Evolutionary conservation across 495 filamentous ascomycete species (phyloP).

Genomic region (Penicillium ucsense): DNA sequence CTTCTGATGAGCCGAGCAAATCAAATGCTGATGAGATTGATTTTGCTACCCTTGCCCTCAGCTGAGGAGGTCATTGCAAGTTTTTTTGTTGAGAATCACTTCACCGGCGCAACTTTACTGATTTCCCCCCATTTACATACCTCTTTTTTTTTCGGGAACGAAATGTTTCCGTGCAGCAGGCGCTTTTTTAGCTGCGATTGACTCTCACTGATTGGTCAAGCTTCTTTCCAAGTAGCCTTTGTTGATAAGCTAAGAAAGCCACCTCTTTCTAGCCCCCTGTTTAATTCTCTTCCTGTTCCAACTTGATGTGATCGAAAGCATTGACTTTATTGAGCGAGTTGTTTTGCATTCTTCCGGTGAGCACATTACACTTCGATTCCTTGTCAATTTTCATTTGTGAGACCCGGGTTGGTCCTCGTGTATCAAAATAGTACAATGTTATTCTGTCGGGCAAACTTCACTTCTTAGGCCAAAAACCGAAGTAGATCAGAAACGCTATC

Average conservation of each 20-base stretch:
- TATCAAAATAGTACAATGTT: constrained; percentile 3
- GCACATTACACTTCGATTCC: constrained; percentile 6
- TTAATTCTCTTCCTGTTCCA: constrained; percentile 7
- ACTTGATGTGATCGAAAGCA: constrained; percentile 12
- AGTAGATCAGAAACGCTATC: not conserved
- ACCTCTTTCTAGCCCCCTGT: not conserved
- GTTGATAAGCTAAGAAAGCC: not conserved
- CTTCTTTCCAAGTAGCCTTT: constrained; percentile 11
- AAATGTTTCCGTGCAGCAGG: too few relatives aligned
- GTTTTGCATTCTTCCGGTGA: constrained; percentile 18
- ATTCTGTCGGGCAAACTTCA: not conserved
- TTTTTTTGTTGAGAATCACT: not conserved
- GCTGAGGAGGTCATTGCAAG: constrained; percentile 8
- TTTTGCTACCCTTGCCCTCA: constrained; percentile 19
- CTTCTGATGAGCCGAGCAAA: constrained; percentile 4
- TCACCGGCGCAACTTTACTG: too few relatives aligned
- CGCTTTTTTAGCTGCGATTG: too few relatives aligned
- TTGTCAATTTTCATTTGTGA: constrained; percentile 6
- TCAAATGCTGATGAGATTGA: constrained; percentile 20
- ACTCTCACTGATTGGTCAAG: too few relatives aligned
- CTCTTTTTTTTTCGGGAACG: too few relatives aligned
- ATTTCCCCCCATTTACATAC: not conserved
- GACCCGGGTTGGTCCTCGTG: not conserved
- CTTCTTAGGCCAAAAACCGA: too few relatives aligned
- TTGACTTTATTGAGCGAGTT: constrained; percentile 20